phyloP scores from a whole-genome alignment of 176 grass and related monocot genomes.

The Triticum timopheevii region DNA sequence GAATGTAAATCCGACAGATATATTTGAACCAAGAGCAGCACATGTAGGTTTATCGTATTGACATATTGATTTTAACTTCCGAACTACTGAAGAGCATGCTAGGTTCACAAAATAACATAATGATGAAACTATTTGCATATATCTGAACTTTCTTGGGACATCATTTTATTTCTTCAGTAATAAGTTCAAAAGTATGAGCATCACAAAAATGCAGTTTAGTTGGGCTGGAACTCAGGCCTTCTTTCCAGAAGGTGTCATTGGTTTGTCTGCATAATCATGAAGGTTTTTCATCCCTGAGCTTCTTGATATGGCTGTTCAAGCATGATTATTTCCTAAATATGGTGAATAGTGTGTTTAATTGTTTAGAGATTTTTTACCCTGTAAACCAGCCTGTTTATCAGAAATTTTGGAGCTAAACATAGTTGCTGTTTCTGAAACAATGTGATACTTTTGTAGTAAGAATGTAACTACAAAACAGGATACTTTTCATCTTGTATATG shows the following conservation, averaged over 20 bases:
- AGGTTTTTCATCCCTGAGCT: neutral
- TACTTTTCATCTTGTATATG: neutral
- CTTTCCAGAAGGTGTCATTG: no score
- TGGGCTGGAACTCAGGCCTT: neutral
- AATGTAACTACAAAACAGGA: neutral
- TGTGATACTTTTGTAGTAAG: neutral
- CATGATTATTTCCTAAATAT: neutral
- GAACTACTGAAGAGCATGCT: neutral
- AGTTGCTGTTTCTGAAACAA: neutral
- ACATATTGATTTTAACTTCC: neutral
- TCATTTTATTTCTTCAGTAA: neutral
- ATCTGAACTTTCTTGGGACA: neutral
- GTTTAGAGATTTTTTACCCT: no score
- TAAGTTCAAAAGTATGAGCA: neutral
- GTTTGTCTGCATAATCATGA: neutral
- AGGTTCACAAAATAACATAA: neutral
- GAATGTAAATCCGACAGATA: neutral
- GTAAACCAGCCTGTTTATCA: neutral
- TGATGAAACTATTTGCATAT: neutral
- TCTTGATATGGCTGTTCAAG: neutral
- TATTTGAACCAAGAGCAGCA: neutral
- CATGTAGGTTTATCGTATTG: neutral
- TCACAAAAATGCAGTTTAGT: neutral
- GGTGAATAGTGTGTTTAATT: neutral
- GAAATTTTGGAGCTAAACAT: neutral